Evolutionary conservation across 1,284 basidiomycete genomes (phyloP).

Genomic region (Fomitopsis pinicola): DNA sequence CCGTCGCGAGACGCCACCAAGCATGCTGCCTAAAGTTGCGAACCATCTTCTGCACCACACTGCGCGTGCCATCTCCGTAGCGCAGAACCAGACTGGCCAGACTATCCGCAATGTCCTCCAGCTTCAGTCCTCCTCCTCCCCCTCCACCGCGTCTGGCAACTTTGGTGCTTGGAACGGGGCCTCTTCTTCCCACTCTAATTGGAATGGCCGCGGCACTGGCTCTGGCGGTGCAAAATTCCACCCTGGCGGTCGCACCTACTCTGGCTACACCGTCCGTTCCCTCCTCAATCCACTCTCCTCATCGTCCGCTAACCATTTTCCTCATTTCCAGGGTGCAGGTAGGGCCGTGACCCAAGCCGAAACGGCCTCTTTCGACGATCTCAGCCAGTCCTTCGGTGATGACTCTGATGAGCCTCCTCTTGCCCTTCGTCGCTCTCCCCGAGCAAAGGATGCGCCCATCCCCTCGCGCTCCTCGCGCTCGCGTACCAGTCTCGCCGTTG

Average conservation of each 20-base stretch:
- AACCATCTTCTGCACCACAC: conserved; percentile 71
- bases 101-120: conserved; percentile 74
- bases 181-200: conserved; percentile 55
- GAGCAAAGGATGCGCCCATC: not conserved
- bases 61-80: conserved; percentile 66
- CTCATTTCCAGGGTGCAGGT: conserved; percentile 45
- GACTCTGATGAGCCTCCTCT: conserved; percentile 48
- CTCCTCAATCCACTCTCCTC: not conserved
- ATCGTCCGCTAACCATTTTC: conserved; percentile 2
- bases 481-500: conserved; percentile 31
- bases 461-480: not conserved
- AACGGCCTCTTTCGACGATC: conserved; percentile 46
- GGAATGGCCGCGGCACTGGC: conserved; percentile 47
- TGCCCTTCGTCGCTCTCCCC: not conserved
- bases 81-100: conserved; percentile 61
- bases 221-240: conserved; percentile 66
- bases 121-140: conserved; percentile 41
- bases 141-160: conserved; percentile 30
- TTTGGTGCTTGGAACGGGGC: conserved; percentile 41
- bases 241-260: conserved; percentile 63
- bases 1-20: conserved; percentile 3
- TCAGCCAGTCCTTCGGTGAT: conserved; percentile 41
- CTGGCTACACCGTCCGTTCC: conserved; percentile 47
- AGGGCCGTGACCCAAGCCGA: conserved; percentile 70
- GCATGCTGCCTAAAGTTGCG: conserved; percentile 78